Base-by-base conservation (phyloP, 805 yeast genomes). In the Diddensiella caesifluorescens region DNA sequence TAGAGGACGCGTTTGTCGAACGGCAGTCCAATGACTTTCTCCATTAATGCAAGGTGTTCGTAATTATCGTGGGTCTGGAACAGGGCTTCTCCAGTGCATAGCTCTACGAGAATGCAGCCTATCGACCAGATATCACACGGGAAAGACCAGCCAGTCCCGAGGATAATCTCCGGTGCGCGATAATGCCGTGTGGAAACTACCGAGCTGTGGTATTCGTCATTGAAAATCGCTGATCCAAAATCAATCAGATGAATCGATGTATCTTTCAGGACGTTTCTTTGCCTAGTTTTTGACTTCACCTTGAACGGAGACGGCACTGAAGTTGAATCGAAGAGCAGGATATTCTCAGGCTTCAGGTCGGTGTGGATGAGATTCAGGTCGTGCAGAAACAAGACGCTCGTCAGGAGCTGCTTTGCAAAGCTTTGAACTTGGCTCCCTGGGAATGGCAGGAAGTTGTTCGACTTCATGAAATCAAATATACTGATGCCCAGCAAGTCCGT, bases 121-220 rank as follows among this genome's bases (percentile, higher is more conserved):
- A 92, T 71, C 1, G 95, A 85, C 99, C 99, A 92, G 67, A 90
- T 69, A 61, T 92, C 99, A 61, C 97, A 90, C 1, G 97, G 95
- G 54, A 75, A 88, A 5, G 95, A 83, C 97, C 98, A 92, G 15
- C 97, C 96, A n/a, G 77, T 72, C 1, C 96, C 96, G 22, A 92
- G 65, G 1, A 90, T 87, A 49, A 92, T 88, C 60, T 92, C 98
- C 0, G 98, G 98, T 0, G 98, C 98, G 41, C 98, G 69, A 62
- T 92, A 92, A 62, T 92, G 98, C 38, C 99, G 72, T 1, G 99
- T 92, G 5, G 95, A 85, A 7, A 92, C 95, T 12, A 92, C 79
- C 16, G 83, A 77, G 3, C 94, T 80, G 68, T 92, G 99, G 59
- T 84, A 88, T 64, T 92, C 97, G 62, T 89, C 95, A 53, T 84